Evolutionary conservation across 1,139 yeast species (phyloP), one percentile per base, ranked within the genome.

Genomic region (Blastobotrys buckinghamii): DNA sequence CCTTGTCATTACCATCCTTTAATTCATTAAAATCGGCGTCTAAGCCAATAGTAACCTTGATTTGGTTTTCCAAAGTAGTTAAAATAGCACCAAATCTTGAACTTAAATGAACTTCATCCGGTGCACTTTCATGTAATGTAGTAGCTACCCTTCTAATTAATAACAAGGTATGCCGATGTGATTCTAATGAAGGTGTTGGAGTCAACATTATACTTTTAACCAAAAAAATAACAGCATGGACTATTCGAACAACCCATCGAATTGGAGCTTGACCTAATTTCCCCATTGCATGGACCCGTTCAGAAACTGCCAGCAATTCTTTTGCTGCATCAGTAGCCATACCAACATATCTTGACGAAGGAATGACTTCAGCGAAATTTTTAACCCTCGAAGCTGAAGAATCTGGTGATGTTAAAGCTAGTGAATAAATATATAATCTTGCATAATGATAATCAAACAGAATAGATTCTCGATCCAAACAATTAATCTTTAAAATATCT

Each of bases 221-320:
- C 49, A 90, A 77, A 62, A 89, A 90, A 1, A 96, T 94, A 6
- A 88, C 90, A 0, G 96, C 89, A 58, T 94, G 78, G n/a, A 90
- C 90, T 34, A 88, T 81, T 51, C 96, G 73, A 1, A 89, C 84
- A 5, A 85, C 81, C 96, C 96, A 89, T 54, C 96, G 72, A 13
- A 88, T 90, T 0, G 97, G 96, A 81, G 90, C 87, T 60, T 77
- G 84, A 53, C 82, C 72, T 47, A 87, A 69, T 71, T 82, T 69
- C 53, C 77, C 79, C 53, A 83, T 69, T 10, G 58, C 59, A 59
- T 84, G 88, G 2, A 87, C 81, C 39, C 95, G 70, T 49, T 79
- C 79, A 2, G 92, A 87, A 2, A 84, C 83, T 29, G 78, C 75
- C 35, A 89, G 68, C 64, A 87, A 78, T 59, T 85, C 95, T 58